A percentile compares a stretch with the other conserved stretches of the same genome.
phyloP scores from a whole-genome alignment of 164 flowering plant genomes.

The Stephania yunnanensis region DNA sequence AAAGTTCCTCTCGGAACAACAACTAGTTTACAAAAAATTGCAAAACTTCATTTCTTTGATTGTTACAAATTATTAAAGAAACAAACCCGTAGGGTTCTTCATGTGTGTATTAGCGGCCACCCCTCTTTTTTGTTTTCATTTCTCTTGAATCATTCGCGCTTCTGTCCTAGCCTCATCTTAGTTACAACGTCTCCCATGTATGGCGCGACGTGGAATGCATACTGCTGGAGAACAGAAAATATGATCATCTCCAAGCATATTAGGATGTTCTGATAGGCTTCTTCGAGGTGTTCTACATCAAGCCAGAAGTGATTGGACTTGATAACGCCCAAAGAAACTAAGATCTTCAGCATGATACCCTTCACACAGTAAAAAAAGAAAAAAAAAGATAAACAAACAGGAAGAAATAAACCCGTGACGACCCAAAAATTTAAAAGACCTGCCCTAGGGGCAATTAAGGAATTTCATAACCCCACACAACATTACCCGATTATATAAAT shows the following conservation, averaged over 20 bases:
- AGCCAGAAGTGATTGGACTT: conserved; percentile 79
- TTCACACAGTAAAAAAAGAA: conserved; percentile 24
- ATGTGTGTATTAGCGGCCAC: conserved; percentile 6
- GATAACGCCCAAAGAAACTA: conserved; percentile 59
- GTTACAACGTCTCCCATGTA: conserved; percentile 70
- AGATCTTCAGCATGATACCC: conserved; percentile 69
- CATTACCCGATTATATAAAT: too few species aligned
- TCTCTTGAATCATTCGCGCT: conserved; percentile 25
- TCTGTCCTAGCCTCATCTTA: conserved; percentile 41
- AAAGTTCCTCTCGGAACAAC: neutral
- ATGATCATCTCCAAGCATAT: conserved; percentile 85
- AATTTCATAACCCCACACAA: too few species aligned
- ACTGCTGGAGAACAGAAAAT: conserved; percentile 85
- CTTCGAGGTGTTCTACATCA: conserved; percentile 80
- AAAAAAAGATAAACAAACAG: neutral
- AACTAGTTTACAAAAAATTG: neutral
- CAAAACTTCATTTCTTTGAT: neutral
- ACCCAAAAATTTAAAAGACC: too few species aligned
- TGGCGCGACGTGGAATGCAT: conserved; percentile 78
- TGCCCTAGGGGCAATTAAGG: too few species aligned
- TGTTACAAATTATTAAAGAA: neutral
- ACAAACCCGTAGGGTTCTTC: neutral
- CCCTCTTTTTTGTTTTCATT: conserved; percentile 5
- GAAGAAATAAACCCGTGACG: neutral
- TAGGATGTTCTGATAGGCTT: conserved; percentile 75